phyloP scores from a whole-genome alignment of 306 rosid genomes.

The Rosa chinensis region DNA sequence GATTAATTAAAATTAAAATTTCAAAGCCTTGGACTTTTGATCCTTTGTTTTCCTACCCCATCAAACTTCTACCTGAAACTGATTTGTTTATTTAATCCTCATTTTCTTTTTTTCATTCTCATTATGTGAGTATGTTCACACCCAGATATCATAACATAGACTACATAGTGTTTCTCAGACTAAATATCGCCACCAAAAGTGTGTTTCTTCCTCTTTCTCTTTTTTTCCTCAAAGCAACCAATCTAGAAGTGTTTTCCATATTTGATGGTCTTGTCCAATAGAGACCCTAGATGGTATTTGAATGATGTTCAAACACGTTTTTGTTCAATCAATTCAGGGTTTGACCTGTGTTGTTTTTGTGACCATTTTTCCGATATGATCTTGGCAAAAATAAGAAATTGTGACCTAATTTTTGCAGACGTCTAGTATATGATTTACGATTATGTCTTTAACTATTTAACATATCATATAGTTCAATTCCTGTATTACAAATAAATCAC shows the following conservation, averaged over 20 bases:
- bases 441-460: not conserved
- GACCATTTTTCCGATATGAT: not conserved
- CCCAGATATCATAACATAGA: not conserved
- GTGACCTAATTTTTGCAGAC: not conserved
- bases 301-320: constrained; percentile 1
- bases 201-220: no score
- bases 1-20: not conserved
- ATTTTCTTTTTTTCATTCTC: no score
- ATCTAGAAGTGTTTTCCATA: not conserved
- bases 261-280: not conserved
- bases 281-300: not conserved
- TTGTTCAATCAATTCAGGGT: not conserved
- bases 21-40: constrained; percentile 9
- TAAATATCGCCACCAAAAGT: not conserved
- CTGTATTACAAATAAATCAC: not conserved
- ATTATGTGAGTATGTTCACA: not conserved
- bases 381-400: not conserved
- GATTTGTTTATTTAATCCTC: not conserved
- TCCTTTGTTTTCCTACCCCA: not conserved
- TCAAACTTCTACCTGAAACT: not conserved
- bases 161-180: not conserved
- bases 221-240: not conserved
- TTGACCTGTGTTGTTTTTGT: not conserved
- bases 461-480: not conserved
- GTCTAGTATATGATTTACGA: not conserved